phyloP scores from a whole-genome alignment of 2,329 filamentous ascomycete genomes.

The Didymella keratinophila region DNA sequence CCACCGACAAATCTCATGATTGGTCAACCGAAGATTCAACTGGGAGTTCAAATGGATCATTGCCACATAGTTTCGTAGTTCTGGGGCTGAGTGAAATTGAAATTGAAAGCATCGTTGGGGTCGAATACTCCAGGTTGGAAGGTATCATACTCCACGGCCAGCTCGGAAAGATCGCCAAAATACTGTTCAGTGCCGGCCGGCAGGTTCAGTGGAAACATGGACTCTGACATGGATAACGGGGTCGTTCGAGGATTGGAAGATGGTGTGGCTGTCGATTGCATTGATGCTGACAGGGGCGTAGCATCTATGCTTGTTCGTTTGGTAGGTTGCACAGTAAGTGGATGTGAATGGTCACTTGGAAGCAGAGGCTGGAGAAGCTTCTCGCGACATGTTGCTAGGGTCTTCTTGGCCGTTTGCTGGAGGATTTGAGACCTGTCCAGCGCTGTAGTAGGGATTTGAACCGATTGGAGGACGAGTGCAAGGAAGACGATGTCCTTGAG shows the following conservation, averaged over 20 bases:
- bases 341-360: not conserved
- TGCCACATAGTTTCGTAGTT: conserved; percentile 28
- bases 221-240: conserved; percentile 4
- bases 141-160: conserved; percentile 21
- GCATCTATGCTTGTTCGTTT: conserved; percentile 14
- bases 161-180: conserved; percentile 24
- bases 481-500: conserved; percentile 35
- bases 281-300: not conserved
- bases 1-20: too few relatives aligned
- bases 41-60: not conserved
- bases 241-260: conserved; percentile 8
- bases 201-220: conserved; percentile 1
- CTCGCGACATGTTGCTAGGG: conserved; percentile 25
- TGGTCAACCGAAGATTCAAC: not conserved
- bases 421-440: conserved; percentile 7
- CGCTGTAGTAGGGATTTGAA: conserved; percentile 16
- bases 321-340: conserved; percentile 1
- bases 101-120: conserved; percentile 21
- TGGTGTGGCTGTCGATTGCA: conserved; percentile 6
- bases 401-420: conserved; percentile 15
- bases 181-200: conserved; percentile 22
- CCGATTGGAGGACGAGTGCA: conserved; percentile 27
- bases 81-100: conserved; percentile 21
- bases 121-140: conserved; percentile 16
- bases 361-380: conserved; percentile 21